Base-by-base conservation (phyloP, 2,329 filamentous ascomycete genomes). In the Penicillium sclerotiorum region DNA sequence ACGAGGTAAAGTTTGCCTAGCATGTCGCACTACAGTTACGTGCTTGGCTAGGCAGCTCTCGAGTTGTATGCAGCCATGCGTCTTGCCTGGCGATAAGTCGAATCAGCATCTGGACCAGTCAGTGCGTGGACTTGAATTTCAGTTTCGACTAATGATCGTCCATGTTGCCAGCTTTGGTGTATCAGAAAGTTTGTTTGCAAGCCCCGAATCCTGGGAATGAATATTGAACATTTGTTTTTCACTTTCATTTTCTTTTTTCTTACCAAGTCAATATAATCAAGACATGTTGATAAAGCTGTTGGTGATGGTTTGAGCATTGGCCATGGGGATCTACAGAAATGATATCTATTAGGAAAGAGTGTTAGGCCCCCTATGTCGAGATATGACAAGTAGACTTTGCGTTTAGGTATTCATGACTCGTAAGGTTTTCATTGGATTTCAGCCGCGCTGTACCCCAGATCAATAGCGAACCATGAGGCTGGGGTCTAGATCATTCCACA, bases 371-470 rank as follows among this genome's bases (percentile, higher is more conserved):
- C 8, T 27, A 25, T 11, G 30, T 23, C 13, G n/a, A n/a, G n/a
- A n/a, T n/a, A n/a, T n/a, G n/a, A n/a, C n/a, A n/a, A n/a, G n/a
- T n/a, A n/a, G n/a, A n/a, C n/a, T n/a, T n/a, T n/a, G n/a, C n/a
- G 36, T 38, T 32, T 8, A 20, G 30, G 22, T 17, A 42, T 22
- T 17, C 35, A 45, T 50, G 50, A 53, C 47, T 50, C 44, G 44
- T 3, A 33, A 50, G 47, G 39, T n/a, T 45, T 40, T 20, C n/a
- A n/a, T 11, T 21, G 13, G 2, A 27, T 23, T 44, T 41, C 39
- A 48, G 39, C 47, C 51, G 35, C 40, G n/a, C 30, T 49, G 36
- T 41, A 47, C 44, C 47, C 47, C 43, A 37, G 50, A 47, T 23
- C 33, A 28, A 33, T 2, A n/a, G 27, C 7, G 27, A 28, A 42